phyloP scores from a whole-genome alignment of 1,139 yeast species.

The Candida sojae region DNA sequence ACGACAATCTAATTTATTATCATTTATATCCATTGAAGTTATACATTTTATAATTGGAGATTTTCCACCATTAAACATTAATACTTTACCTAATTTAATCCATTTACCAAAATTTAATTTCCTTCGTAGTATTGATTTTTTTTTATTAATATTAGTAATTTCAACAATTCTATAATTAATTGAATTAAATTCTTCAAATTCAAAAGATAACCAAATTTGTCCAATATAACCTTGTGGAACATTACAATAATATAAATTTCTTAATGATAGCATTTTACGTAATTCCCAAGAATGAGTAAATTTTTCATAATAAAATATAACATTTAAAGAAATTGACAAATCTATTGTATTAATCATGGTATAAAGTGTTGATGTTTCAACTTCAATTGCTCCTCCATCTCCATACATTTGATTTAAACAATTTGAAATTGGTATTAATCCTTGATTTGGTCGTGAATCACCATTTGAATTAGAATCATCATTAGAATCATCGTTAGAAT shows the following conservation, averaged over 20 bases:
- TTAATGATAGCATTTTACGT: slow-evolving; percentile 9
- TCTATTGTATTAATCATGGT: slow-evolving; percentile 11
- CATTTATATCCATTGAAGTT: slow-evolving; percentile 8
- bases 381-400: slow-evolving; percentile 14
- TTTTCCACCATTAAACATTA: slow-evolving; percentile 10
- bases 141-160: not conserved
- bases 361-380: slow-evolving; percentile 6
- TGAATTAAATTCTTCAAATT: slow-evolving; percentile 2
- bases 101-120: slow-evolving; percentile 7
- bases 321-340: slow-evolving; percentile 10
- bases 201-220: slow-evolving; percentile 12
- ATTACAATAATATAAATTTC: slow-evolving; percentile 12
- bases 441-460: not conserved
- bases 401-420: slow-evolving; percentile 15
- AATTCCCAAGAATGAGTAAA: slow-evolving; percentile 11
- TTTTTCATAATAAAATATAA: slow-evolving; percentile 12
- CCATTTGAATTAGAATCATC: too few relatives aligned
- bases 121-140: not conserved
- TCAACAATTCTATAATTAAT: slow-evolving; percentile 3
- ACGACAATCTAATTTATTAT: slow-evolving; percentile 13
- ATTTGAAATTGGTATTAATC: slow-evolving; percentile 12
- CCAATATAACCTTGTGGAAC: slow-evolving; percentile 13
- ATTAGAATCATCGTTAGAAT: not conserved
- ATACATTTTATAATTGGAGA: slow-evolving; percentile 14
- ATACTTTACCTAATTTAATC: slow-evolving; percentile 6